These are phyloP conservation scores for Blastobotrys aristatus DNA, from an alignment of 1,139 yeast species.

Conservation along the genomic window DNA sequence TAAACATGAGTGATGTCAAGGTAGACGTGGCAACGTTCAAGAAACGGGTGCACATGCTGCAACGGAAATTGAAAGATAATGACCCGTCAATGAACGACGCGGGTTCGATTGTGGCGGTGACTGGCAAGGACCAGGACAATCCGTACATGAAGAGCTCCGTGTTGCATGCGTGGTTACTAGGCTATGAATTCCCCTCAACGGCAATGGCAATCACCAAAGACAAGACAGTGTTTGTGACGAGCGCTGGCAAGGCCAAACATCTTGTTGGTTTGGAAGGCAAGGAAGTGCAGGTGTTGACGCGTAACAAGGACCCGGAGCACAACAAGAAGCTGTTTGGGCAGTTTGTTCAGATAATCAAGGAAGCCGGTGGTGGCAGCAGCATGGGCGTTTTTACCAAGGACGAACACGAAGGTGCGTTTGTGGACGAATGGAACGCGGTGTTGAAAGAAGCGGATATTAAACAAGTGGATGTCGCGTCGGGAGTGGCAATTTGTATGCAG, in stretches of 20 bases:
- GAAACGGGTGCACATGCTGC: conserved; percentile 41
- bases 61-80: conserved; percentile 36
- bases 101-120: conserved; percentile 58
- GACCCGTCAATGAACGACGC: conserved; percentile 44
- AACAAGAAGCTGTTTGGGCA: conserved; percentile 62
- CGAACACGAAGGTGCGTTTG: conserved; percentile 73
- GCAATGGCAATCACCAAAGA: conserved; percentile 60
- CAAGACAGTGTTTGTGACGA: conserved; percentile 64
- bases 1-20: conserved; percentile 20
- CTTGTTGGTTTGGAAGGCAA: conserved; percentile 52
- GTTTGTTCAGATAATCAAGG: conserved; percentile 47
- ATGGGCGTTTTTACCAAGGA: conserved; percentile 70
- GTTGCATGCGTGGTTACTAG: conserved; percentile 83
- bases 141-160: conserved; percentile 89
- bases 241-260: conserved; percentile 84
- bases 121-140: conserved; percentile 85
- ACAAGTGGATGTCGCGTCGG: conserved; percentile 53
- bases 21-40: conserved; percentile 44
- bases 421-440: conserved; percentile 57
- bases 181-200: conserved; percentile 94
- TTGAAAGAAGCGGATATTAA: conserved; percentile 31
- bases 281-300: conserved; percentile 62
- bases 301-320: conserved; percentile 78
- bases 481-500: conserved; percentile 58
- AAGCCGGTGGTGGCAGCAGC: conserved; percentile 37